Evolutionary conservation across 371 early-diverging fungal genomes (phyloP), one percentile per base, ranked within the genome.

Genomic region (Umbelopsis sp.): DNA sequence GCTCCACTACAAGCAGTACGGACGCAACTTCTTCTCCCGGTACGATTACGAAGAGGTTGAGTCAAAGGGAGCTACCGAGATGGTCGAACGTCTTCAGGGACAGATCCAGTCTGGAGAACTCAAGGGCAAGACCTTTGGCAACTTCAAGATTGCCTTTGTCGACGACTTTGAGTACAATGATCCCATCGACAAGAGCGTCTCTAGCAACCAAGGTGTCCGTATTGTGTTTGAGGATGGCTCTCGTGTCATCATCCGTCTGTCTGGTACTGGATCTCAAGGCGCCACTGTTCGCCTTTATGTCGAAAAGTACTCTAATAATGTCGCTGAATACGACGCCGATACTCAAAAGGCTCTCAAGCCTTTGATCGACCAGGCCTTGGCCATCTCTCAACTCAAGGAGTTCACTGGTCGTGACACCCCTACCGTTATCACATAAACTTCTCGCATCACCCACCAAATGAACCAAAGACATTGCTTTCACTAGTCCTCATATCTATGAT

Each of bases 31-130:
- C 87, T 99, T 97, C 80, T 92, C 96, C 65, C 76, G 87, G 76
- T 97, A 96, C 74, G 99, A 99, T 77, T 99, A 96, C 76, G 99
- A 99, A 74, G 98, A 98, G 70, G 97, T 99, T 10, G 94, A 92
- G 38, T 78, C 89, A 20, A 89, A 89, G 14, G 86, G 85, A 37
- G 99, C 97, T 22, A 86, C 82, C 41, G 82, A 88, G 70, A 90
- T 97, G 91, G 90, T 96, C 45, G 81, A 81, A 4, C 87, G 82
- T 62, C 85, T 98, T 66, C 86, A 88, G 65, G 68, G 74, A 1
- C 72, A 83, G 72, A 83, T 86, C 44, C 78, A 76, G 16, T 82
- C 73, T 38, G 74, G 77, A 32, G 77, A 82, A 50, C 70, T 92
- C 41, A 79, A 86, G 18, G 87, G 88, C 68, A 86, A 87, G 75